Conservation (phyloP, 768 basidiomycete species). For the Trametes sanguinea region DNA sequence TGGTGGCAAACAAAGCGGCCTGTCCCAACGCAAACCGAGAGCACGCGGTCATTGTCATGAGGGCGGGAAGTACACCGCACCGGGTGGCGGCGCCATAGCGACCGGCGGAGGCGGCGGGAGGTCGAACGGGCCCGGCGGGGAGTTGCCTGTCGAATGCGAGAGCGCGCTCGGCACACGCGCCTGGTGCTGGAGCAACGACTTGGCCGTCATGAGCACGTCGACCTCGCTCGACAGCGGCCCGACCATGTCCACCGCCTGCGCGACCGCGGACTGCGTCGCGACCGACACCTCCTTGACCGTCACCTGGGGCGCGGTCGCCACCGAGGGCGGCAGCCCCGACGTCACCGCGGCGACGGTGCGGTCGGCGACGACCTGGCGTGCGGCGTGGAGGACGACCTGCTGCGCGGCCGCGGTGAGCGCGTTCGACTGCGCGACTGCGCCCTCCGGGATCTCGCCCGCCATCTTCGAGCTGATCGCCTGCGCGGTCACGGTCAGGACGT, state of each 20-base stretch:
- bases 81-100: slow-evolving; percentile 4
- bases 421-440: slow-evolving; percentile 47
- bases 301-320: slow-evolving; percentile 38
- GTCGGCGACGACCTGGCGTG: slow-evolving; percentile 56
- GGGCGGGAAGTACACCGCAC: slow-evolving; percentile 19
- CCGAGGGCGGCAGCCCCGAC: slow-evolving; percentile 39
- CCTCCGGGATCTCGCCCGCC: slow-evolving; percentile 51
- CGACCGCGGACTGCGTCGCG: slow-evolving; percentile 76
- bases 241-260: slow-evolving; percentile 77
- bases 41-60: slow-evolving; percentile 10
- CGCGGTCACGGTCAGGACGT: slow-evolving; percentile 71
- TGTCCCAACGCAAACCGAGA: neutral
- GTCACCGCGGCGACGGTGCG: slow-evolving; percentile 47
- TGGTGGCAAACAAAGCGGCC: neutral
- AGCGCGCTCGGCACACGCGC: slow-evolving; percentile 30
- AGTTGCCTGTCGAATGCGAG: slow-evolving; percentile 39
- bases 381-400: slow-evolving; percentile 80
- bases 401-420: slow-evolving; percentile 75
- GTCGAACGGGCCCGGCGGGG: slow-evolving; percentile 21
- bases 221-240: slow-evolving; percentile 76
- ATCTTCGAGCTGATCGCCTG: slow-evolving; percentile 75
- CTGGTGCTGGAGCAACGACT: slow-evolving; percentile 50
- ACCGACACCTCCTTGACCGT: slow-evolving; percentile 60
- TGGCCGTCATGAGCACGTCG: slow-evolving; percentile 77
- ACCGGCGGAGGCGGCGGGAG: slow-evolving; percentile 12